phyloP scores from a whole-genome alignment of 2,329 filamentous ascomycete genomes.

The Chalaropsis thielavioides region DNA sequence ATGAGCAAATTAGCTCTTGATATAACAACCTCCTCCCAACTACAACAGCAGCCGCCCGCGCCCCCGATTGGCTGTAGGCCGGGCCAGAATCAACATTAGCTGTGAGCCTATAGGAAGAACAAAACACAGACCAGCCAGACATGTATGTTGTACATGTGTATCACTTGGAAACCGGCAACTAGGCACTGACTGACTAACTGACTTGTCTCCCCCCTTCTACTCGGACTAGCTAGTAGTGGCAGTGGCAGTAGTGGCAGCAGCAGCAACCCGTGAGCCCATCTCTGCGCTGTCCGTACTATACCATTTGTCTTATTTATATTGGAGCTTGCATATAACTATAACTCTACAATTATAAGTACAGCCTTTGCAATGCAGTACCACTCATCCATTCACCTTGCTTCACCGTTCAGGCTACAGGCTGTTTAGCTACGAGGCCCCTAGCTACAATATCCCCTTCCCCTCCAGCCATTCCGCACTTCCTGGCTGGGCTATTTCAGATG shows the following conservation, averaged over 20 bases:
- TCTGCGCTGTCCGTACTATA: not conserved
- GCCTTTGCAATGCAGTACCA: not conserved
- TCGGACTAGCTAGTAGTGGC: too few species aligned
- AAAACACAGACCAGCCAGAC: not conserved
- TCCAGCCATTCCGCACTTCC: not conserved
- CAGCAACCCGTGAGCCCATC: not conserved
- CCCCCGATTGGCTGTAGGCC: not conserved
- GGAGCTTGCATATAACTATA: not conserved
- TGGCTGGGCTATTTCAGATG: not conserved
- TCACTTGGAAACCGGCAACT: not conserved
- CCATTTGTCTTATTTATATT: conserved; percentile 2
- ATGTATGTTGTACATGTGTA: too few species aligned
- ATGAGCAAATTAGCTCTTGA: not conserved
- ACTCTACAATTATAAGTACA: not conserved
- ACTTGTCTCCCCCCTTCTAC: not conserved
- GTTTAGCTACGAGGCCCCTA: not conserved
- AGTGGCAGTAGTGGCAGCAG: not conserved
- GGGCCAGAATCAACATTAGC: not conserved
- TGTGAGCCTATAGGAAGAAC: not conserved
- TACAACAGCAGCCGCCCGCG: not conserved
- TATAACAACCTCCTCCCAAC: not conserved
- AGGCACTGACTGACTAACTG: too few species aligned
- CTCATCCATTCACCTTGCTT: not conserved
- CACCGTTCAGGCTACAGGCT: too few species aligned
- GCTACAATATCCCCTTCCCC: too few species aligned